These are phyloP conservation scores for Penicillium sp. DNA, from an alignment of 2,329 filamentous ascomycete species.

Conservation along the genomic window DNA sequence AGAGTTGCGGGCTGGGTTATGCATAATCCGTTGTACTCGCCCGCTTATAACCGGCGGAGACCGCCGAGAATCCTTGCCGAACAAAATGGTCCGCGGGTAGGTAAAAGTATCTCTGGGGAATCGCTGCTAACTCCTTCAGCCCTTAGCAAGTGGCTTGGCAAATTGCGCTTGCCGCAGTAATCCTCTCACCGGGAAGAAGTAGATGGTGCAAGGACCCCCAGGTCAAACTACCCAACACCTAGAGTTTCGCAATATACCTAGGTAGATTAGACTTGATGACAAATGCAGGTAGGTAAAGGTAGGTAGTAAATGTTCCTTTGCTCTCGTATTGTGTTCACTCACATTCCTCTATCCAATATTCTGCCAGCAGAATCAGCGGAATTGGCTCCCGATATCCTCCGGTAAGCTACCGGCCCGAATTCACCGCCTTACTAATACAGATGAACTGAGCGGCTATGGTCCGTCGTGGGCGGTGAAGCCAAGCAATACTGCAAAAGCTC, in stretches of 20 bases:
- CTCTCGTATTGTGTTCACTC: background rate
- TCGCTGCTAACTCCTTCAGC: background rate
- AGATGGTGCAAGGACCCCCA: background rate
- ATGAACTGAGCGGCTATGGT: background rate
- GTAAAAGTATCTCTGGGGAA: background rate
- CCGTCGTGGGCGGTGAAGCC: conserved; percentile 6
- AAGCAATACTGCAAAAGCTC: conserved; percentile 29
- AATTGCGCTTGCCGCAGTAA: background rate
- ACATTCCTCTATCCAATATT: background rate
- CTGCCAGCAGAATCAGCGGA: background rate
- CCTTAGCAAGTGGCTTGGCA: background rate
- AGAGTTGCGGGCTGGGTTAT: background rate
- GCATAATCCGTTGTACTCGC: background rate
- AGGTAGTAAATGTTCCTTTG: background rate
- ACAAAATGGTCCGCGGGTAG: conserved; percentile 1
- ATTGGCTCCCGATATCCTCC: background rate
- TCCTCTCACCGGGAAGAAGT: background rate
- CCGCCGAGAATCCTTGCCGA: conserved; percentile 2
- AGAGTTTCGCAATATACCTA: fast-evolving
- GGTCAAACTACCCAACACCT: background rate
- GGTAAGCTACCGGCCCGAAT: background rate
- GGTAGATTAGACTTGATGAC: no score
- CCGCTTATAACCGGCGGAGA: conserved; percentile 4
- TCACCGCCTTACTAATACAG: background rate
- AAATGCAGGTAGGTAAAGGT: background rate